Evolutionary conservation across 805 yeast genomes (phyloP), one percentile per base, ranked within the genome.

Genomic region (Komagataella populi): DNA sequence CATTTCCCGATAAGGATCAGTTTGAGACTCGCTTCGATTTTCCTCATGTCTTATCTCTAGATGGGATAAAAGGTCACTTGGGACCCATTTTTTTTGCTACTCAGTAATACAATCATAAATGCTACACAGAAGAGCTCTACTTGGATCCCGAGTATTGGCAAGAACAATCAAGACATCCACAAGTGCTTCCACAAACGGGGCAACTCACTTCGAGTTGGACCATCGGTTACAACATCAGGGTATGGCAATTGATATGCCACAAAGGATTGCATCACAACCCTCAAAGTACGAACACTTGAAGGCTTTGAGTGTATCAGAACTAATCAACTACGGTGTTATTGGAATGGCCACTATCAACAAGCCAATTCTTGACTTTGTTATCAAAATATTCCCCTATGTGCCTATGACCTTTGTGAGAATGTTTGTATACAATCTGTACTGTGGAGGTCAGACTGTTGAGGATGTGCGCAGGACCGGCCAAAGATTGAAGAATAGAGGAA

Each of bases 401-500:
- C 98, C 98, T 18, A 70, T 84, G 57, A 72, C 78, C 55, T 50
- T 88, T 46, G 75, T 90, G 55, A 86, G 81, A 66, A 67, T 78
- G 45, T 72, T 88, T 55, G 87, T 90, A 16, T 89, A 86, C 64
- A 84, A 84, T 54, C 74, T 87, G 54, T 90, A 91, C 69, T 84
- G 95, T 63, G 98, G 98, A 45, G 98, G 98, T 52, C 91, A 86
- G 59, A 79, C 77, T 54, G 74, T 83, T 51, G 66, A 67, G 8
- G 85, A 89, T 56, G 93, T 90, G 12, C 71, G 78, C 51, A 64
- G 71, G 51, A 84, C 96, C 3, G 96, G 95, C 50, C 69, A 72
- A 51, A 71, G 79, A 53, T 73, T 90, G 57, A 72, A 79, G 51
- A 65, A 74, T 50, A 74, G 95, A 54, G 95, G 96, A 7, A 85